phyloP scores from a whole-genome alignment of 148 eudicot genomes.

The Salicornia ramosissima region DNA sequence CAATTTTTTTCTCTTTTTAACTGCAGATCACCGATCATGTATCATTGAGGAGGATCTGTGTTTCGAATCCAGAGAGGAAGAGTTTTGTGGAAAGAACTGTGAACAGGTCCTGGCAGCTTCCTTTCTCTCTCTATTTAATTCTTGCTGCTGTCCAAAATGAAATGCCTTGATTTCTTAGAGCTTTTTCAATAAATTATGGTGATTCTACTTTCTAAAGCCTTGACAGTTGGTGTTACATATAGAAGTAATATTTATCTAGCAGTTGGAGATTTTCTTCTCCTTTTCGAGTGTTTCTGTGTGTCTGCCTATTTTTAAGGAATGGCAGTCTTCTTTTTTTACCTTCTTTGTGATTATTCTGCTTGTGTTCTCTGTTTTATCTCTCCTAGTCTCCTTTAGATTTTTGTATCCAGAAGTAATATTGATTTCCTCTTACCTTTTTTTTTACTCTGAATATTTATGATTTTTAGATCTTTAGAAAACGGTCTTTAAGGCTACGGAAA shows the following conservation, averaged over 20 bases:
- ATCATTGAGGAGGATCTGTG: constrained; percentile 27
- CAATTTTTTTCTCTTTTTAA: constrained; percentile 1
- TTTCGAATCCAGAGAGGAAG: constrained; percentile 21
- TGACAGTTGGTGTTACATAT: too few relatives aligned
- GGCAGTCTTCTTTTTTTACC: too few relatives aligned
- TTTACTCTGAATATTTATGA: not conserved
- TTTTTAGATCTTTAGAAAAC: not conserved
- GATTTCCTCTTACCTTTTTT: not conserved
- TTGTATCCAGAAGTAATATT: not conserved
- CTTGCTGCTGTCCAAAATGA: not conserved
- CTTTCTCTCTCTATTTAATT: not conserved
- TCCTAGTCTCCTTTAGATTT: not conserved
- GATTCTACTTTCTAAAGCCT: too few relatives aligned
- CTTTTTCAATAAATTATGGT: not conserved
- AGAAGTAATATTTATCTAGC: too few relatives aligned
- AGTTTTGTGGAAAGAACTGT: constrained; percentile 71
- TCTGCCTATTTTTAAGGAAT: too few relatives aligned
- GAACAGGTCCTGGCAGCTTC: constrained; percentile 46
- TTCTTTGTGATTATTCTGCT: too few relatives aligned
- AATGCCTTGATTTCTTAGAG: not conserved
- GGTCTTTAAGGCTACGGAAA: not conserved
- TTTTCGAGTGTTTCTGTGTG: too few relatives aligned
- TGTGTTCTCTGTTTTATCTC: not conserved
- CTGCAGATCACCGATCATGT: constrained; percentile 68
- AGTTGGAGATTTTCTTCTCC: too few relatives aligned